Base-by-base conservation (phyloP, 768 basidiomycete species). In the Suillus fuscotomentosus region DNA sequence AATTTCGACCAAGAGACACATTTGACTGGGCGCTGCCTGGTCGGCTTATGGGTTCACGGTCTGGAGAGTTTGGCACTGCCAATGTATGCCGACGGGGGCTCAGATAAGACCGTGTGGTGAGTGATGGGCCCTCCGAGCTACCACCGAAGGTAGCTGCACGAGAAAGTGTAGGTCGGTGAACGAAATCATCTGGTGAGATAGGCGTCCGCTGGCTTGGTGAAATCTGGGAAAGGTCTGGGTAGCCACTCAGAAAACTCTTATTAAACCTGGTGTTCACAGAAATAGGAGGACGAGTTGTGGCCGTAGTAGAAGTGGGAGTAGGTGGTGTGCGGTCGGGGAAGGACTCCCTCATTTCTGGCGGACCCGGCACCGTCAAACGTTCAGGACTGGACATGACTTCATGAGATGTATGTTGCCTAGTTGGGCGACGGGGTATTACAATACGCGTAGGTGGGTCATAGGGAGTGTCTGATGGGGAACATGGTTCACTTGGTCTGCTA, bases 61-160 rank as follows among this genome's bases (percentile, higher is more conserved):
- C 56, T 24, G 62, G 65, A 8, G 51, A 39, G 11, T 39, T 36
- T 4, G 66, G 64, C 22, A 67, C 64, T 34, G 65, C 61, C 24
- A 65, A 43, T 10, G 64, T 65, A 47, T 65, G 64, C 17, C 62
- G 65, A 54, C 65, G 65, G 15, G 39, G 60, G 36, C 50, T 65
- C n/a, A 50, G 43, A 60, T 45, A 42, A 10, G 51, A 27, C 7
- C 61, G 50, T 15, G 60, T 60, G 24, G 27, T 5, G 20, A n/a
- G 43, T 5, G 60, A 38, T 24, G 65, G 67, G 5, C 61, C 67
- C 34, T 61, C 65, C 24, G 65, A 60, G 42, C 62, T 61, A 11
- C 62, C 65, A 27, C 53, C 65, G n/a, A 66, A 68, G 24, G 65
- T 66, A 27, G 62, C 61, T 51, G 62, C 67, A 24, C 65, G 65